Evolutionary conservation across 192 early-diverging fungal species (phyloP), one percentile per base, ranked within the genome.

Genomic region (Thamnidium elegans): DNA sequence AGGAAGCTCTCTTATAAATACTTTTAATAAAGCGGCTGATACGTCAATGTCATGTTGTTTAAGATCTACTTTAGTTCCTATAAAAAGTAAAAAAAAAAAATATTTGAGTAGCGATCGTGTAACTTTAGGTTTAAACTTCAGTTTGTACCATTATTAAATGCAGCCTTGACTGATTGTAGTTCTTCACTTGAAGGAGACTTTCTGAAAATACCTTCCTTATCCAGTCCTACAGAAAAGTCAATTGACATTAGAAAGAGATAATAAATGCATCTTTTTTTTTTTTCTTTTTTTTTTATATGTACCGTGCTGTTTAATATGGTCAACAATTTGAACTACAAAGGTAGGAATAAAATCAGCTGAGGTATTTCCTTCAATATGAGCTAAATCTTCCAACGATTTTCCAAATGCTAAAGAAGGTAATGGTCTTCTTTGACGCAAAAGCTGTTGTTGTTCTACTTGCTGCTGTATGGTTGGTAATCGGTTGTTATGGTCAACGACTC

Each of bases 141-240:
- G 26, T 26, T 26, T 48, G 23, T 63, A 77, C 76, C 78, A 50
- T 72, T 60, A 54, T 87, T 78, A 63, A 88, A 87, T 4, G 78
- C 81, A 4, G 74, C 72, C 36, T 86, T 86, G 11, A 87, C 86
- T 46, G 82, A 75, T 48, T 86, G 82, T 55, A 97, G 73, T 44
- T 86, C 83, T 44, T 77, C 70, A 7, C 86, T 86, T 13, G 81
- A 77, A 20, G 95, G 95, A n/a, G 92, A 90, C 46, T 90, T 80
- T 15, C 95, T 80, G 67, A 97, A 97, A 19, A 97, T 68, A 17
- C 94, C 95, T 67, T 92, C 90, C 15, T 85, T 83, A 50, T 84
- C 77, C 43, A 97, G 77, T 0, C 92, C 90, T 82, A 68, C 1
- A n/a, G 39, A 55, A 45, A 15, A 52, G 8, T 44, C 0, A 1